Evolutionary conservation across 345 rosid species (phyloP).

Genomic region (Gossypium ekmanianum): DNA sequence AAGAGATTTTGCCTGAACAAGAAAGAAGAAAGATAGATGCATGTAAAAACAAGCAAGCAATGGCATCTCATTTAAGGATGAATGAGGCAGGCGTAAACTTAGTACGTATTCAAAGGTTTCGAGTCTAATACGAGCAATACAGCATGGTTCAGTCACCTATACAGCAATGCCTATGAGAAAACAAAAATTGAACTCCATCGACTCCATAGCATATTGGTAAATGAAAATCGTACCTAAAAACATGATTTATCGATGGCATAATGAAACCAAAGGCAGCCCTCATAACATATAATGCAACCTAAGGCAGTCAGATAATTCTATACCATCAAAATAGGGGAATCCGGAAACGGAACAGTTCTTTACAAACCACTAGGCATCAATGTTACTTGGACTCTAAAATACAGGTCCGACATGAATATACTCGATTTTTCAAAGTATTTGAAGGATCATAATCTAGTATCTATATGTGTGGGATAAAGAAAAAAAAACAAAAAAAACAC

Average conservation of each 20-base stretch:
- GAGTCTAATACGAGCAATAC: not conserved
- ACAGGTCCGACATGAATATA: too few species aligned
- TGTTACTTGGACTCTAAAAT: too few species aligned
- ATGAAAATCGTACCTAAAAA: not conserved
- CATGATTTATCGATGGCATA: not conserved
- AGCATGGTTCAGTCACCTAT: not conserved
- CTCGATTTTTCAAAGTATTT: too few species aligned
- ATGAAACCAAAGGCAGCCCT: not conserved
- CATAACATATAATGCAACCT: not conserved
- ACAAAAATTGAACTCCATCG: not conserved
- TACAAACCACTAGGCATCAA: not conserved
- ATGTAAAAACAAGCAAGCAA: not conserved
- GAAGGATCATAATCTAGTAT: too few species aligned
- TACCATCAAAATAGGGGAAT: not conserved
- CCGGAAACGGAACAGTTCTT: not conserved
- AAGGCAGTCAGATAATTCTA: not conserved
- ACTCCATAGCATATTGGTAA: not conserved
- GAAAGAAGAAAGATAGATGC: not conserved
- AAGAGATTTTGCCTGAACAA: not conserved
- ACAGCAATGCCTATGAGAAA: not conserved
- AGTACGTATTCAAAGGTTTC: not conserved
- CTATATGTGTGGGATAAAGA: too few species aligned
- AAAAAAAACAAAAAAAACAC: not conserved
- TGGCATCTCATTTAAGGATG: not conserved
- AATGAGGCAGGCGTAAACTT: not conserved